These are phyloP conservation scores for Aspergillus bertholletiae DNA, from an alignment of 495 filamentous ascomycete species.

Conservation along the genomic window DNA sequence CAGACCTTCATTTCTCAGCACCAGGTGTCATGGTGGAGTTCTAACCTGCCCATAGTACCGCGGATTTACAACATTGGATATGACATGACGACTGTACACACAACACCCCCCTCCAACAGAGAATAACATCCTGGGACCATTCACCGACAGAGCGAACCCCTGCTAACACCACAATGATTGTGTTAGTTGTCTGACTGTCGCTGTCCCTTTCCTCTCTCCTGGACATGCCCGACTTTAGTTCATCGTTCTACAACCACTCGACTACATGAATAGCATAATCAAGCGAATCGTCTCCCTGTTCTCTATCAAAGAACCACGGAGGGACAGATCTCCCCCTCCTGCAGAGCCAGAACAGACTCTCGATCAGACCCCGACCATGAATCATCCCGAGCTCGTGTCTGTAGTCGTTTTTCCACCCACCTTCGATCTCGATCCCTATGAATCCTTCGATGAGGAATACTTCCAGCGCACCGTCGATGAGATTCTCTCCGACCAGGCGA, in stretches of 20 bases:
- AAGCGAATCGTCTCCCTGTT: neutral
- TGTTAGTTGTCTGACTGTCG: neutral
- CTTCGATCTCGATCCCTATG: conserved; percentile 16
- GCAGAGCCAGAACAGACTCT: conserved; percentile 13
- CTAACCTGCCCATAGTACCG: neutral
- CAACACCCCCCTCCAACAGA: neutral
- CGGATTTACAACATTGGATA: neutral
- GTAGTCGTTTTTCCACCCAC: conserved; percentile 21
- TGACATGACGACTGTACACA: neutral
- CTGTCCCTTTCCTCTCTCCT: neutral
- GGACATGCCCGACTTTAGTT: neutral
- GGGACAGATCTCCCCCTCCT: neutral
- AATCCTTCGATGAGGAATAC: conserved; percentile 14
- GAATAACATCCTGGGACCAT: neutral
- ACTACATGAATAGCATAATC: neutral
- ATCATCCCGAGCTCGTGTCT: conserved; percentile 5
- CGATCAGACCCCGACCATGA: neutral
- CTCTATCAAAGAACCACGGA: neutral
- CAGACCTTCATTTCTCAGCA: no score
- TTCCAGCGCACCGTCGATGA: conserved; percentile 15
- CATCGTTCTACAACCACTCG: neutral
- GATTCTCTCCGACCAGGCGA: conserved; percentile 26
- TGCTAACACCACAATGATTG: neutral
- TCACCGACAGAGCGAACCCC: neutral
- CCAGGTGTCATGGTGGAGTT: neutral